A percentile compares a stretch with the other conserved stretches of the same genome.
Evolutionary conservation across 225 moss, liverwort and hornwort species (phyloP).

Genomic region (Lunularia cruciata): DNA sequence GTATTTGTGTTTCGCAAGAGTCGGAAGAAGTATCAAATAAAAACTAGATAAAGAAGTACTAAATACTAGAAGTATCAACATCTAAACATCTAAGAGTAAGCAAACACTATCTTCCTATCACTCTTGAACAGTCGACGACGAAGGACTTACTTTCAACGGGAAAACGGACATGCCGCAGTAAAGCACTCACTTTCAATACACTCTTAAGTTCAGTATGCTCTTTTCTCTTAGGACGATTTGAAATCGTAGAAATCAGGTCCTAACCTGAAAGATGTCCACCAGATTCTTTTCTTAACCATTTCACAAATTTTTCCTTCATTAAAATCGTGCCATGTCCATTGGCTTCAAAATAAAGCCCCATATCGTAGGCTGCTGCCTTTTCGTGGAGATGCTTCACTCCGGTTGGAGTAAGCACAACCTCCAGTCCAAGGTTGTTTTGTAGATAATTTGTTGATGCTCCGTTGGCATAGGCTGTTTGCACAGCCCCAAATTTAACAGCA

Average conservation of each 20-base stretch:
- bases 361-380: constrained; percentile 72
- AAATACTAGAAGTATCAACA: too few relatives aligned
- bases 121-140: too few relatives aligned
- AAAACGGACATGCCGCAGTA: too few relatives aligned
- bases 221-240: background rate
- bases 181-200: too few relatives aligned
- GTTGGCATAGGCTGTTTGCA: constrained; percentile 97
- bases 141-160: too few relatives aligned
- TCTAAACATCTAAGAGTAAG: too few relatives aligned
- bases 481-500: constrained; percentile 61
- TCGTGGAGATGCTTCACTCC: constrained; percentile 93
- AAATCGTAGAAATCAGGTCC: too few relatives aligned
- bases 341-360: constrained; percentile 96
- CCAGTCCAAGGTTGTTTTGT: constrained; percentile 63
- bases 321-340: constrained; percentile 98
- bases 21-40: too few relatives aligned
- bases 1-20: too few relatives aligned
- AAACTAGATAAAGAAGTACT: too few relatives aligned
- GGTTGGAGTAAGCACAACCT: constrained; percentile 74
- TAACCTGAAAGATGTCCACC: constrained; percentile 39
- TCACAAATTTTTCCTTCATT: constrained; percentile 65
- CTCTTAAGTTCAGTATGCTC: background rate
- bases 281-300: constrained; percentile 53
- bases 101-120: too few relatives aligned
- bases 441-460: constrained; percentile 86